Base-by-base conservation (phyloP, 805 yeast genomes). In the Debaryomyces maramus region DNA sequence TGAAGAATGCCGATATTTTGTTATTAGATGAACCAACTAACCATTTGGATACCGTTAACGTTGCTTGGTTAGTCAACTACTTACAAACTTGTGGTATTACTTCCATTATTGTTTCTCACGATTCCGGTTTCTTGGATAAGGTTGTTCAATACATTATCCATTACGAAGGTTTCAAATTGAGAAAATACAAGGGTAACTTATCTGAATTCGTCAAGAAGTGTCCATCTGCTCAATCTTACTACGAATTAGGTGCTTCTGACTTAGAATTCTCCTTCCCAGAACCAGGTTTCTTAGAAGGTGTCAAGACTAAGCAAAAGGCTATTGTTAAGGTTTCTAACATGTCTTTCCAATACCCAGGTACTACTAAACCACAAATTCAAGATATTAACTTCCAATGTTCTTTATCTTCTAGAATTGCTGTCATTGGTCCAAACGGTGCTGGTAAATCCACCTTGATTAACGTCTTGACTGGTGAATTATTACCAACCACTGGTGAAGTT, bases 211-310 rank as follows among this genome's bases (percentile, higher is more conserved):
- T 93, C 71, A 87, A 87, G 85, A 87, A 87, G 80, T 95, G 93
- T 67, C 99, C 99, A 75, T 81, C 97, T 64, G 99, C 98, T 70
- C 86, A 89, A 80, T 84, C 98, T 59, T 93, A 93, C 85, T 89
- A 88, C 80, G 98, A 91, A 78, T 81, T 93, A 64, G 96, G 96
- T 67, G 97, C 97, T 64, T 91, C 99, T 56, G 97, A 88, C 67
- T 74, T 90, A 62, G 96, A 90, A 76, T 93, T 93, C 85, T 72
- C 65, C 58, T 93, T 93, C 97, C 99, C 99, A 71, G 97, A 87
- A 77, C 99, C 99, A 74, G 99, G 99, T 87, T 91, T 85, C 95
- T 83, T 93, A 67, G 98, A 93, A 82, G 99, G 99, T 88, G 99
- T 93, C 65, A 93, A 93, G 89, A 93, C 99, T 68, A 93, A 93